phyloP scores from a whole-genome alignment of 2,329 filamentous ascomycete genomes.

The Ophiostoma montium region DNA sequence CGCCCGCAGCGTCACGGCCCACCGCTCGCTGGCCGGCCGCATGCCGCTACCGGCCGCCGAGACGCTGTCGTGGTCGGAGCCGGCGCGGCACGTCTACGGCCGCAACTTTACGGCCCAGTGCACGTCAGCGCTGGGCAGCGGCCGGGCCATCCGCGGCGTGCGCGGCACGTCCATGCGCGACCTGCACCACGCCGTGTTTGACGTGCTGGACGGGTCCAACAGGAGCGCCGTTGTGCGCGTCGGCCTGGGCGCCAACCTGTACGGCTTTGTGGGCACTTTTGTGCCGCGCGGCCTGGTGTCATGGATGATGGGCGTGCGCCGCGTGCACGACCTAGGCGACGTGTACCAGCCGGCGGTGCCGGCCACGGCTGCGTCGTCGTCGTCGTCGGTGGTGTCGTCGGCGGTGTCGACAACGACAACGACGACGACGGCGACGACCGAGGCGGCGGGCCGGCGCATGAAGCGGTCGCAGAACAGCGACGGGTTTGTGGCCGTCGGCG shows the following conservation, averaged over 20 bases:
- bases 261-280: constrained; percentile 74
- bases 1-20: constrained; percentile 15
- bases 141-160: constrained; percentile 39
- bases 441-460: constrained; percentile 13
- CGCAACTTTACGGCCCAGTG: constrained; percentile 45
- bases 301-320: constrained; percentile 80
- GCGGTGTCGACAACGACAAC: constrained; percentile 2
- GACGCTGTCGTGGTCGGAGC: constrained; percentile 49
- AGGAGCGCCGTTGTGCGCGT: constrained; percentile 56
- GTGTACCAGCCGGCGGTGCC: constrained; percentile 33
- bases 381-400: constrained; percentile 17
- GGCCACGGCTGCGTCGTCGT: constrained; percentile 21
- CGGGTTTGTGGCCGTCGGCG: constrained; percentile 39
- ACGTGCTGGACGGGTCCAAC: constrained; percentile 59
- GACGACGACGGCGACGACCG: too few species aligned
- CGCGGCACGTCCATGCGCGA: constrained; percentile 61
- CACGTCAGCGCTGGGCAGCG: constrained; percentile 39
- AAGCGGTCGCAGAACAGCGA: constrained; percentile 15
- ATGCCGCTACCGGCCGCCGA: constrained; percentile 36
- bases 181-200: constrained; percentile 79
- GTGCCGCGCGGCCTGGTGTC: constrained; percentile 65
- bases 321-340: constrained; percentile 40
- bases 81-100: constrained; percentile 45
- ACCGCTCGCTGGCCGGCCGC: constrained; percentile 16
- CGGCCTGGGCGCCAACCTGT: constrained; percentile 70